These are phyloP conservation scores for Colletotrichum euphorbiae DNA, from an alignment of 2,329 filamentous ascomycete species.

Conservation along the genomic window DNA sequence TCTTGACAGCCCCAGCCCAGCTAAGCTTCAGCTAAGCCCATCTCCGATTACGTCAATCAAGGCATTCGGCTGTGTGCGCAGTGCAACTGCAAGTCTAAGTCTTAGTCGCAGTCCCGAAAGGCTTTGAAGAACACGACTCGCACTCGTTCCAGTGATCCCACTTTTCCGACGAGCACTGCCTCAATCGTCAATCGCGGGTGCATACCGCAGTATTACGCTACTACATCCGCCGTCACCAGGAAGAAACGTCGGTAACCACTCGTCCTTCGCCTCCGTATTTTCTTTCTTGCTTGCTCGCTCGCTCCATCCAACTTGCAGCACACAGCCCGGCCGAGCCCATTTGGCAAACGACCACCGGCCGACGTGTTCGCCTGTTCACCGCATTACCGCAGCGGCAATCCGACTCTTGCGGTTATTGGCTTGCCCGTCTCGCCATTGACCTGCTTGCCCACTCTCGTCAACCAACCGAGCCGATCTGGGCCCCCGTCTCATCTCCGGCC, in stretches of 20 bases:
- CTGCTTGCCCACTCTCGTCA: not conserved
- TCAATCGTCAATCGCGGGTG: slow-evolving; percentile 21
- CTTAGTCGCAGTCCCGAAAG: not conserved
- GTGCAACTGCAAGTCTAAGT: no score
- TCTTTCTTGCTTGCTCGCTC: not conserved
- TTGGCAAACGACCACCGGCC: not conserved
- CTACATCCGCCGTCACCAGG: slow-evolving; percentile 29
- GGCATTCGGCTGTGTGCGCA: no score
- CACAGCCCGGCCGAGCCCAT: slow-evolving; percentile 26
- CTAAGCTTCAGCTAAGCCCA: not conserved
- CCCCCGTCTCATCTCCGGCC: slow-evolving; percentile 27
- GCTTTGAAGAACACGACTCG: slow-evolving; percentile 27
- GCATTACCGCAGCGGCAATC: not conserved
- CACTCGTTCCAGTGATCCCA: slow-evolving; percentile 23
- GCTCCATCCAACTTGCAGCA: not conserved
- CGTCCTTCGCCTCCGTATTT: not conserved
- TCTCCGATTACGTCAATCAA: no score
- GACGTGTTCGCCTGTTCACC: slow-evolving; percentile 3
- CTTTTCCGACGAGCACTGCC: slow-evolving; percentile 35
- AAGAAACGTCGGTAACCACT: not conserved
- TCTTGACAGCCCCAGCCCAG: not conserved
- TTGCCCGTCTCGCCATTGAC: slow-evolving; percentile 14
- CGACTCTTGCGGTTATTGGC: slow-evolving; percentile 13
- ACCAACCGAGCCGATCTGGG: not conserved
- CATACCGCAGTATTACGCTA: slow-evolving; percentile 21